Base-by-base conservation (phyloP, 176 grass and related monocot genomes). In the Leersia perrieri region DNA sequence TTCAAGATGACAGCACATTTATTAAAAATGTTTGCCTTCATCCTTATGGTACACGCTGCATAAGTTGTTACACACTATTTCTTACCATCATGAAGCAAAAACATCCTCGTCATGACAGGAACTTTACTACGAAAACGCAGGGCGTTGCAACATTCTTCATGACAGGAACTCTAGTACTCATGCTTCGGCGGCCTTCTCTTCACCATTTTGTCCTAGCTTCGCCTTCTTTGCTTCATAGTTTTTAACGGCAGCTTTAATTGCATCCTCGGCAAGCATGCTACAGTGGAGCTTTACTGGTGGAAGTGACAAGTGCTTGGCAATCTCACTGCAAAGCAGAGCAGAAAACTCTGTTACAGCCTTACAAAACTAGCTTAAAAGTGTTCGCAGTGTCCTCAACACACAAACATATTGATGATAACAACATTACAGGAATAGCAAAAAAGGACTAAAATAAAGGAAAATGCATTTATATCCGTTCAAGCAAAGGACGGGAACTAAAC, bases 221-320 rank as follows among this genome's bases (percentile, higher is more conserved):
- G 11, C 28, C 81, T 93, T 96, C 82, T 99, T 99, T 80, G 76
- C 85, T 99, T 96, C 90, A 5, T 93, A 99, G 32, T 99, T 91
- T 74, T 99, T 99, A 38, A 99, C 89, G 1, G 93, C 97, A 80
- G 91, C 93, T 81, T 99, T 99, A 75, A 99, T 99, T 26, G 97
- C 97, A 90, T 99, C 93, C 71, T 96, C 93, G 0, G 97, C 97
- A 74, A 94, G 97, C 93, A 94, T 99, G 60, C 97, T 99, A 35
- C 97, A 99, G 20, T 99, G 93, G 33, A 99, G 89, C 90, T 99
- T 99, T 73, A 96, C 97, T 12, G 97, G 97, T 44, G 97, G 97
- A 84, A 99, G 97, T 5, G 93, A 93, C 81, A 99, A 82, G 69
- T 99, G 97, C 51, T 96, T 96, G 10, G 97, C 93, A 44, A 99